phyloP scores from a whole-genome alignment of 805 yeast species.

The Hanseniaspora singularis region DNA sequence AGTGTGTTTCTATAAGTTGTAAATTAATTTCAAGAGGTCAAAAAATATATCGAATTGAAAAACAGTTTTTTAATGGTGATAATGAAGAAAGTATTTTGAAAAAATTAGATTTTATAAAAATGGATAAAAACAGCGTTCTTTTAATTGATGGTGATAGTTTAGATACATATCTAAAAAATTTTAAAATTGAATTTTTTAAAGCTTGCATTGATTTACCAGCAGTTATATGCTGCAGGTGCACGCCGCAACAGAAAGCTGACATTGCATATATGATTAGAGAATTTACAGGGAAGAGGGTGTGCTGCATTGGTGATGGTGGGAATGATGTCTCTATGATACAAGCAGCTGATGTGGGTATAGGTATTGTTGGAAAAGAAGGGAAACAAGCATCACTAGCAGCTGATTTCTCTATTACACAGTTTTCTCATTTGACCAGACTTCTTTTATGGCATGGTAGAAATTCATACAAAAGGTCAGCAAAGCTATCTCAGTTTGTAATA shows the following conservation, averaged over 20 bases:
- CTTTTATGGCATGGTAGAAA: slow-evolving; percentile 97
- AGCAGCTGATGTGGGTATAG: slow-evolving; percentile 97
- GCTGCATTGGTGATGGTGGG: slow-evolving; percentile 99
- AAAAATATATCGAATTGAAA: slow-evolving; percentile 75
- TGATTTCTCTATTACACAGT: slow-evolving; percentile 87
- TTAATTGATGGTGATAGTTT: slow-evolving; percentile 91
- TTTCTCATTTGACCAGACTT: slow-evolving; percentile 74
- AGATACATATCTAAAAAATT: slow-evolving; percentile 51
- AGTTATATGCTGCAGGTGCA: slow-evolving; percentile 96
- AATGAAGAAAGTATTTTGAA: slow-evolving; percentile 60
- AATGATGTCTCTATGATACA: slow-evolving; percentile 98
- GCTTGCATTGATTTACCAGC: slow-evolving; percentile 73
- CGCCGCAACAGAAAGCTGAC: slow-evolving; percentile 98
- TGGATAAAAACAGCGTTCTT: slow-evolving; percentile 47
- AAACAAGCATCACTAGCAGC: slow-evolving; percentile 95
- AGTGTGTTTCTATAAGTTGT: slow-evolving; percentile 94
- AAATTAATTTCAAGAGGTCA: slow-evolving; percentile 88
- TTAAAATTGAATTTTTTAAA: slow-evolving; percentile 60
- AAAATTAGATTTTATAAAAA: slow-evolving; percentile 53
- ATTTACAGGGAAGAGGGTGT: slow-evolving; percentile 76
- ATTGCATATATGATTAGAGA: slow-evolving; percentile 70
- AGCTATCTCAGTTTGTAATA: slow-evolving; percentile 87
- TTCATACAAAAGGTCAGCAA: slow-evolving; percentile 90
- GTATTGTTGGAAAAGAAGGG: slow-evolving; percentile 98
- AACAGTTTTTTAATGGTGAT: slow-evolving; percentile 33